A percentile compares a stretch with the other conserved stretches of the same genome.
Conservation (phyloP, 352 stramenopile species). For the Globisporangium megalacanthum region DNA sequence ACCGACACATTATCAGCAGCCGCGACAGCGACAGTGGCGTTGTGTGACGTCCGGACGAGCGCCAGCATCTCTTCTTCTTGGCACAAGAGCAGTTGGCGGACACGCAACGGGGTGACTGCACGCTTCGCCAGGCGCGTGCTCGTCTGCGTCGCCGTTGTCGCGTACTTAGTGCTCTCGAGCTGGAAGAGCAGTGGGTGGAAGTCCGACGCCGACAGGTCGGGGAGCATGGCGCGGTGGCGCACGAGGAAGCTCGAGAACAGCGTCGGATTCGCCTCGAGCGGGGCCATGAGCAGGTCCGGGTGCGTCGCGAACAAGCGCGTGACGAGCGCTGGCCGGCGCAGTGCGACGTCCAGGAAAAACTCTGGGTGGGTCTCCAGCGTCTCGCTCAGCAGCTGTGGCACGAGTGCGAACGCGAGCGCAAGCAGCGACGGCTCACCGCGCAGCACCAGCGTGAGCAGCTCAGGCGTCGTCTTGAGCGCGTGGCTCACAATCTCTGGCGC, state of each 20-base stretch:
- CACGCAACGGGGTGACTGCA: slow-evolving; percentile 18
- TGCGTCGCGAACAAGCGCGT: slow-evolving; percentile 54
- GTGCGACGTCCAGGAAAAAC: slow-evolving; percentile 62
- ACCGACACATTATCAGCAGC: neutral
- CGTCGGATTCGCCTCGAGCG: slow-evolving; percentile 60
- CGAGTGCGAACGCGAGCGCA: slow-evolving; percentile 36
- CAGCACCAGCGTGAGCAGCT: slow-evolving; percentile 40
- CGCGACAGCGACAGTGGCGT: no score
- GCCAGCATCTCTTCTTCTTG: slow-evolving; percentile 32
- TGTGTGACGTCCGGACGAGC: neutral
- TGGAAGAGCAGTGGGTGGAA: slow-evolving; percentile 54
- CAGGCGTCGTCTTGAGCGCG: slow-evolving; percentile 43
- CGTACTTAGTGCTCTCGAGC: slow-evolving; percentile 37
- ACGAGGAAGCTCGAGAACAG: slow-evolving; percentile 67
- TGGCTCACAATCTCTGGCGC: slow-evolving; percentile 41
- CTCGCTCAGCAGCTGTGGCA: slow-evolving; percentile 53
- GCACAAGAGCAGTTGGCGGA: slow-evolving; percentile 33
- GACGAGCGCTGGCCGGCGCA: slow-evolving; percentile 56
- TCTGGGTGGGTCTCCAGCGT: slow-evolving; percentile 59
- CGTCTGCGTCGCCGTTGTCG: slow-evolving; percentile 33
- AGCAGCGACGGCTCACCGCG: slow-evolving; percentile 44
- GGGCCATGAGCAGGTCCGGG: slow-evolving; percentile 64
- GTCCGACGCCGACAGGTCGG: slow-evolving; percentile 45
- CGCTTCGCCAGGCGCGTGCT: slow-evolving; percentile 32
- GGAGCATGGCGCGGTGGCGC: slow-evolving; percentile 49